These are phyloP conservation scores for Galerina marginata DNA, from an alignment of 768 basidiomycete genomes.

Conservation along the genomic window DNA sequence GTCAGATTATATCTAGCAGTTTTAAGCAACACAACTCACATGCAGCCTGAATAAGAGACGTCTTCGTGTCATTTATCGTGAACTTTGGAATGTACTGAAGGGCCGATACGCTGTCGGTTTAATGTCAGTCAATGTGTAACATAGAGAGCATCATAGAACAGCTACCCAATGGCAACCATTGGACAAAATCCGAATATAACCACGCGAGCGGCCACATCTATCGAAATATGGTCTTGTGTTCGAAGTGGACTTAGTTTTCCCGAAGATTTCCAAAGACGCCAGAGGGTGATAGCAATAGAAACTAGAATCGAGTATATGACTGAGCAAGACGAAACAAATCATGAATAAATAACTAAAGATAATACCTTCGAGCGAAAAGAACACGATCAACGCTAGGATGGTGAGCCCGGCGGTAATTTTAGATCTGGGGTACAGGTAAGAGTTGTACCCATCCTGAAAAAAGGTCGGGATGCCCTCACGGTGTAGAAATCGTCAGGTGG, in stretches of 20 bases:
- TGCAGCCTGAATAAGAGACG: background rate
- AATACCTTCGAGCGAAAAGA: background rate
- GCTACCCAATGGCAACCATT: conserved; percentile 1
- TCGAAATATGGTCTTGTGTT: background rate
- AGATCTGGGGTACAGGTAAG: background rate
- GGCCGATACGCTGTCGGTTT: background rate
- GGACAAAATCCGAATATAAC: conserved; percentile 9
- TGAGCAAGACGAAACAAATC: background rate
- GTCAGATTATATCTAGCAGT: background rate
- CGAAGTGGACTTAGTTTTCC: conserved; percentile 2
- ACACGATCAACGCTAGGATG: background rate
- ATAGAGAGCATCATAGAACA: background rate
- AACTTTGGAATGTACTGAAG: background rate
- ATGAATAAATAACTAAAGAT: background rate
- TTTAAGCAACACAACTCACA: background rate
- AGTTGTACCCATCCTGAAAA: background rate
- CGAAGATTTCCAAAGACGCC: conserved; percentile 1
- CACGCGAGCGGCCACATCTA: conserved; percentile 3
- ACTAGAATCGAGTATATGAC: background rate
- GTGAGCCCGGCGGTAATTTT: conserved; percentile 5
- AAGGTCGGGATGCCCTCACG: conserved; percentile 1
- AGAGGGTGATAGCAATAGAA: background rate
- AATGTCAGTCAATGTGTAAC: background rate
- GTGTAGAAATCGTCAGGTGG: background rate
- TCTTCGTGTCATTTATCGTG: background rate